These are phyloP conservation scores for Geotrichum ghanense DNA, from an alignment of 805 yeast genomes.

Conservation along the genomic window DNA sequence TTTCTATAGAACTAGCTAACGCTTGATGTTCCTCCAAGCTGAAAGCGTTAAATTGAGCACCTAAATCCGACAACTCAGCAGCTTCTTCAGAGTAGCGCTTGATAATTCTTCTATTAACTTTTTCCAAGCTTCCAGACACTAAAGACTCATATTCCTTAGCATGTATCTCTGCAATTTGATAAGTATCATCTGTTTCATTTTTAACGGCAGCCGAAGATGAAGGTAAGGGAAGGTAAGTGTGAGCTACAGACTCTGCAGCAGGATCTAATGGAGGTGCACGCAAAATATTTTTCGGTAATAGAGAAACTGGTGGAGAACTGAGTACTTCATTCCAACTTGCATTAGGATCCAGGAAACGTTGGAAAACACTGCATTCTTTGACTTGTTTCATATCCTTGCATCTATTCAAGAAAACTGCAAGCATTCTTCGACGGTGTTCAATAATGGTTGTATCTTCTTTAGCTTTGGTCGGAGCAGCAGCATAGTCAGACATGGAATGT, in stretches of 20 bases:
- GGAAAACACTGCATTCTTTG: conserved; percentile 48
- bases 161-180: conserved; percentile 31
- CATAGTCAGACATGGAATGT: conserved; percentile 45
- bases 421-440: conserved; percentile 63
- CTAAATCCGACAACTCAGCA: conserved; percentile 62
- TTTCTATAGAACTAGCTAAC: conserved; percentile 53
- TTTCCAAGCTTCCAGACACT: conserved; percentile 41
- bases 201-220: conserved; percentile 28
- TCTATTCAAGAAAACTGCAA: conserved; percentile 65
- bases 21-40: conserved; percentile 35
- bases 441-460: conserved; percentile 34
- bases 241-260: conserved; percentile 43
- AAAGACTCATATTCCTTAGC: conserved; percentile 37
- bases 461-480: conserved; percentile 33
- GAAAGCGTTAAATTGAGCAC: conserved; percentile 54
- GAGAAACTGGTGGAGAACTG: conserved; percentile 40
- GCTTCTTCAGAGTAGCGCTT: conserved; percentile 48
- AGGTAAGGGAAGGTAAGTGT: conserved; percentile 53
- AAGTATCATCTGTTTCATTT: conserved; percentile 30
- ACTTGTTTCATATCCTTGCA: conserved; percentile 52
- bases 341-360: conserved; percentile 75
- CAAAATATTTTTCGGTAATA: conserved; percentile 41
- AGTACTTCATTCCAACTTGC: conserved; percentile 74
- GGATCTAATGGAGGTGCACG: conserved; percentile 56
- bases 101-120: conserved; percentile 43